Base-by-base conservation (phyloP, 176 grass and related monocot genomes). In the Otatea glauca region DNA sequence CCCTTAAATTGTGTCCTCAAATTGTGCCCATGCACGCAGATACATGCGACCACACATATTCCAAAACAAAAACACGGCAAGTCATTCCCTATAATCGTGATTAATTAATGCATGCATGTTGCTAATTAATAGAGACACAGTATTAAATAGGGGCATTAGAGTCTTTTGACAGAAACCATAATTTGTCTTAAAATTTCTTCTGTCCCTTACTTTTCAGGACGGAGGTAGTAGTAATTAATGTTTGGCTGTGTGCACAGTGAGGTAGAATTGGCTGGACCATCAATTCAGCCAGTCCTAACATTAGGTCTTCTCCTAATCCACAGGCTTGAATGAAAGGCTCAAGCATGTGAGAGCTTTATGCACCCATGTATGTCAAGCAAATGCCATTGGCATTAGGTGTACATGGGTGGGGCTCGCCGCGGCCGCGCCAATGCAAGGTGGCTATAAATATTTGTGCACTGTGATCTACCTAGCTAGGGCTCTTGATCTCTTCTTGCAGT, bases 181-280 rank as follows among this genome's bases (percentile, higher is more conserved):
- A n/a, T n/a, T n/a, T n/a, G n/a, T n/a, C n/a, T n/a, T n/a, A n/a
- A n/a, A n/a, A n/a, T n/a, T n/a, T n/a, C n/a, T n/a, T n/a, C n/a
- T n/a, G n/a, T n/a, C n/a, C n/a, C n/a, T n/a, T n/a, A n/a, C n/a
- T n/a, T n/a, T n/a, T n/a, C n/a, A n/a, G n/a, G n/a, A n/a, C n/a
- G n/a, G n/a, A n/a, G n/a, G n/a, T n/a, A n/a, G n/a, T n/a, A n/a
- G n/a, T n/a, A n/a, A n/a, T n/a, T n/a, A 58, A 60, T 48, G 68
- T 61, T 73, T 37, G 35, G 62, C 7, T 71, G 65, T 77, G 51
- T 18, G 5, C 39, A 13, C 4, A 13, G 54, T 75, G 23, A 85
- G 88, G 77, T 85, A 82, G 88, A 85, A 81, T 85, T 85, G 70
- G 88, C 62, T 89, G 88, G 82, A 89, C 77, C 83, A 89, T 89